These are phyloP conservation scores for Stemphylium lycopersici DNA, from an alignment of 2,329 filamentous ascomycete genomes.

Conservation along the genomic window DNA sequence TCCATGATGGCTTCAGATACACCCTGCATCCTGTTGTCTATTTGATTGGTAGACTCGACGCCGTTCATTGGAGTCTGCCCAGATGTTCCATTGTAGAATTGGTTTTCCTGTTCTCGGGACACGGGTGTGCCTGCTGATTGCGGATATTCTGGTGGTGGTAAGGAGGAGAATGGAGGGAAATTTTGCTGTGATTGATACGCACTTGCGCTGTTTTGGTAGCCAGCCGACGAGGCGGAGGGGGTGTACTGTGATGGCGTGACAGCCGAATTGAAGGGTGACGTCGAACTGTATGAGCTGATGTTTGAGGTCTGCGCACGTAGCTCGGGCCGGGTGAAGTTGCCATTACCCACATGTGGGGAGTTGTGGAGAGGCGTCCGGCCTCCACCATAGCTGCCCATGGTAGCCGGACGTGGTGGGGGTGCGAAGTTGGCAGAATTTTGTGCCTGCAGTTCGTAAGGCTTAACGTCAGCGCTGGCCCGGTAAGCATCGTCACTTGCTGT, in stretches of 20 bases:
- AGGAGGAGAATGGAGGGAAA: slow-evolving; percentile 64
- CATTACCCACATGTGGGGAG: slow-evolving; percentile 46
- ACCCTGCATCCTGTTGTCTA: slow-evolving; percentile 42
- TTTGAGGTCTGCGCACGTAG: slow-evolving; percentile 46
- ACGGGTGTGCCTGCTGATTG: slow-evolving; percentile 46
- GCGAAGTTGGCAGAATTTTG: slow-evolving; percentile 43
- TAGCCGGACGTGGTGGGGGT: slow-evolving; percentile 45
- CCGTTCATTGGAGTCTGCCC: slow-evolving; percentile 47
- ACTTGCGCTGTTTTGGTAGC: slow-evolving; percentile 44
- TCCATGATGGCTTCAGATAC: slow-evolving; percentile 51
- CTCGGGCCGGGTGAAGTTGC: slow-evolving; percentile 43
- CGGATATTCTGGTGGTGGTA: slow-evolving; percentile 65
- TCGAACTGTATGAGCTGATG: slow-evolving; percentile 41
- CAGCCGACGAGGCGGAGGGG: slow-evolving; percentile 52
- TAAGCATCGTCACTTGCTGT: slow-evolving; percentile 47
- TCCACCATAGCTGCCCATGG: slow-evolving; percentile 40
- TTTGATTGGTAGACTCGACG: slow-evolving; percentile 46
- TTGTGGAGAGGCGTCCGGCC: slow-evolving; percentile 41
- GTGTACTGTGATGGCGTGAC: slow-evolving; percentile 56
- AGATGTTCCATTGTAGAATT: slow-evolving; percentile 45
- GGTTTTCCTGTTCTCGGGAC: slow-evolving; percentile 40
- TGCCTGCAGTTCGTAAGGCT: slow-evolving; percentile 46
- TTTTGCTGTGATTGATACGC: slow-evolving; percentile 66
- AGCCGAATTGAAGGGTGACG: slow-evolving; percentile 45
- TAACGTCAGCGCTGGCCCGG: slow-evolving; percentile 36